Evolutionary conservation across 371 early-diverging fungal species (phyloP), one percentile per base, ranked within the genome.

Genomic region (Zychaea mexicana): DNA sequence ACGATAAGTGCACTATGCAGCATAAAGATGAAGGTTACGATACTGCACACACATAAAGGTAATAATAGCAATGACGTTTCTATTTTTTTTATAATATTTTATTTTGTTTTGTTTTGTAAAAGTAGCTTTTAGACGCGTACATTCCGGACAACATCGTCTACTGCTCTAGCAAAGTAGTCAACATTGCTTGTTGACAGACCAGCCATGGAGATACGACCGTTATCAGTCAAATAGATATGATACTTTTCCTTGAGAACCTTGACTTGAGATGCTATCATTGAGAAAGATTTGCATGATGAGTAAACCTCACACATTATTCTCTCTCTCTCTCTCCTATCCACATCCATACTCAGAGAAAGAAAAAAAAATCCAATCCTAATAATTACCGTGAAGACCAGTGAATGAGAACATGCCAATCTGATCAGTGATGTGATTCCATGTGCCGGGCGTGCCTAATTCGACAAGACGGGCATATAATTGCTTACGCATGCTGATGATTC

Each of bases 371-470:
- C 36, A 21, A 7, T 7, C 2, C 22, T 28, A 24, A 13, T 42
- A 65, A 64, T 68, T 76, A 83, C 85, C 71, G 31, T 69, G 86
- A 45, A 97, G 74, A 5, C 98, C 98, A 6, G 98, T 97, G 80
- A 89, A 98, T 9, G 91, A 90, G 71, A 98, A 98, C 98, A 98
- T 98, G 73, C 98, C 98, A 68, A 96, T 96, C 78, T 98, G 98
- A 61, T 91, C 88, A 12, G 88, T 79, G 67, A 97, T 95, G 65
- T 98, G 98, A 67, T 93, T 82, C 97, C 98, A 98, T 28, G 85
- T 88, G 47, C 97, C 98, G 22, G 96, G 97, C 2, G 98, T 96
- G 36, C 85, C 74, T 47, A 94, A 76, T 24, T 83, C 76, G 2
- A 69, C 72, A 59, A 97, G 78, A 38, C 84, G 77, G n/a, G 84